Conservation (phyloP, 2,329 filamentous ascomycete genomes). For the Sporothrix pseudoabietina region DNA sequence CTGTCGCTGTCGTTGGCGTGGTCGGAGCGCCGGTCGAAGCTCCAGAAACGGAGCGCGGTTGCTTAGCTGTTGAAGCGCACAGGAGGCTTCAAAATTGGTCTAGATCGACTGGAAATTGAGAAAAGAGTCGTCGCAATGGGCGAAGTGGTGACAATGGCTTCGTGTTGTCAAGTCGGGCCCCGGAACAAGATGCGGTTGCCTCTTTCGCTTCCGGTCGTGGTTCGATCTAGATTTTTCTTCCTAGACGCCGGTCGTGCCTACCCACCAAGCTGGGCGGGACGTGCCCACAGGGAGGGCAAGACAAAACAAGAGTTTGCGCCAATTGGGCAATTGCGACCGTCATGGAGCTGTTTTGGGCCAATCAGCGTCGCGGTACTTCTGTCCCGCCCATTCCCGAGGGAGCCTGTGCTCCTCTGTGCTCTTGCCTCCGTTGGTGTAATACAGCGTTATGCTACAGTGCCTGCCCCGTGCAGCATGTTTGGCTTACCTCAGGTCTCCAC, state of each 20-base stretch:
- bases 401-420: background rate
- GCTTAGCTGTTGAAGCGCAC: background rate
- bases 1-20: slow-evolving; percentile 7
- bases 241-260: slow-evolving; percentile 9
- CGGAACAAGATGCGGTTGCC: background rate
- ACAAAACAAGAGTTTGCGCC: slow-evolving; percentile 22
- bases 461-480: background rate
- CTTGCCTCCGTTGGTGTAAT: slow-evolving; percentile 7
- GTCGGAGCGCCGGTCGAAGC: slow-evolving; percentile 8
- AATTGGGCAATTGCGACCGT: slow-evolving; percentile 21
- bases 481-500: slow-evolving; percentile 14
- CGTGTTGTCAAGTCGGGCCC: background rate
- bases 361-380: slow-evolving; percentile 7
- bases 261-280: slow-evolving; percentile 6
- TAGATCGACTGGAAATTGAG: background rate
- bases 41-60: background rate
- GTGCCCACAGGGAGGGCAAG: slow-evolving; percentile 20
- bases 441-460: slow-evolving; percentile 14
- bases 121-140: background rate
- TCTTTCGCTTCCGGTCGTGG: slow-evolving; percentile 1
- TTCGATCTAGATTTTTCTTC: slow-evolving; percentile 26
- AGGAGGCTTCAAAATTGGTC: background rate
- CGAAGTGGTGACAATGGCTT: slow-evolving; percentile 23
- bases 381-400: slow-evolving; percentile 28
- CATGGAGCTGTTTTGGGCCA: slow-evolving; percentile 25